Evolutionary conservation across 352 stramenopile species (phyloP).

Genomic region (Pythium catenulatum): DNA sequence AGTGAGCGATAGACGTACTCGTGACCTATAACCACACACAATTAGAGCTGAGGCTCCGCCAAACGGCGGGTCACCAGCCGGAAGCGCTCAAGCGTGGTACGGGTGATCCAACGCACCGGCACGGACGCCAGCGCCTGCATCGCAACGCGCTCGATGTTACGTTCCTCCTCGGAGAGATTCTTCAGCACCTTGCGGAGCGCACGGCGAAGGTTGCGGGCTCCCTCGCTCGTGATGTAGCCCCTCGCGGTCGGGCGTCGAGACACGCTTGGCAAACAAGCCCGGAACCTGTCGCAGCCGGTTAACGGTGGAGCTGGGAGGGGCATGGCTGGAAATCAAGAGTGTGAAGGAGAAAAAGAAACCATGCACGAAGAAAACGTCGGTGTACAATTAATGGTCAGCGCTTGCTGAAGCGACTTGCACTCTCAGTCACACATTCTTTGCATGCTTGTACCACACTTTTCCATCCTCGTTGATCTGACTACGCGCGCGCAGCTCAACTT

Average conservation of each 20-base stretch:
- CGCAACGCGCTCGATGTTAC: neutral
- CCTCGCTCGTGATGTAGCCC: slow-evolving; percentile 6
- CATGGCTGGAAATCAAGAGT: too few species aligned
- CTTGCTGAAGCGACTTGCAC: too few species aligned
- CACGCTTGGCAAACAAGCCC: neutral
- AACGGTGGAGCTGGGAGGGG: too few species aligned
- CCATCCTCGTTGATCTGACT: too few species aligned
- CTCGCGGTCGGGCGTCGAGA: neutral
- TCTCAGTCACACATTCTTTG: too few species aligned
- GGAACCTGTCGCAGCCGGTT: neutral
- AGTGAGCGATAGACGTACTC: slow-evolving; percentile 1
- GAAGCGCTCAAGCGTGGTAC: neutral
- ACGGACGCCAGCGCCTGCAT: neutral
- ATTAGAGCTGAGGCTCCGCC: neutral
- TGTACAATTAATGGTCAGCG: too few species aligned
- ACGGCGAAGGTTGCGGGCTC: neutral
- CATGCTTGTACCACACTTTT: too few species aligned
- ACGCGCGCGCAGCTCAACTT: too few species aligned
- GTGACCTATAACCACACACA: neutral
- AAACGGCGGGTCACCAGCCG: neutral
- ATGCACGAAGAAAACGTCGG: too few species aligned
- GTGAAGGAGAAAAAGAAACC: too few species aligned
- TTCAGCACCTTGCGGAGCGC: neutral
- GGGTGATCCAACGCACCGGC: neutral
- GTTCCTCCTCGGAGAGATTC: neutral